phyloP scores from a whole-genome alignment of 176 grass and related monocot species.

The Luzula sylvatica region DNA sequence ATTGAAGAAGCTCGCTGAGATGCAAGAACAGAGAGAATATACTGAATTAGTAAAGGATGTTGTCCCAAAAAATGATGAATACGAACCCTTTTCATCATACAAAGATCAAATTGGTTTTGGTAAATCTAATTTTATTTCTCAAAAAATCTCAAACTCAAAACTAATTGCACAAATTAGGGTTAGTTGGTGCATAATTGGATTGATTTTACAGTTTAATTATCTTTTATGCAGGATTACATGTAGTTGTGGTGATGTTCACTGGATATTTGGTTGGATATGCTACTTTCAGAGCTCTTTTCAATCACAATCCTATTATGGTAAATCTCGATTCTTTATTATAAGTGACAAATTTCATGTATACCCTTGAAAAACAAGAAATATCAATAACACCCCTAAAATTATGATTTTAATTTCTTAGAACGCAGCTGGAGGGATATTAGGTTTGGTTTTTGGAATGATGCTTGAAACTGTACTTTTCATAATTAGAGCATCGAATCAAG shows the following conservation, averaged over 20 bases:
- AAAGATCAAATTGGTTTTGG: constrained; percentile 97
- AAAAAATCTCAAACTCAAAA: neutral
- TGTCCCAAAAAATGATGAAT: constrained; percentile 29
- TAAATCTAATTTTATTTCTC: constrained; percentile 13
- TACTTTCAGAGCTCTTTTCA: constrained; percentile 69
- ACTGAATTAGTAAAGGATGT: constrained; percentile 77
- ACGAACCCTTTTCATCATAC: constrained; percentile 89
- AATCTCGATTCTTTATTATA: constrained; percentile 14
- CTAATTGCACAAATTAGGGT: no score
- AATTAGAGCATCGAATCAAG: constrained; percentile 64
- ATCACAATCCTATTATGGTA: constrained; percentile 76
- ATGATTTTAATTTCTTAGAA: constrained; percentile 36
- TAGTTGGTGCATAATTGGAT: no score
- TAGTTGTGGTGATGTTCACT: constrained; percentile 81
- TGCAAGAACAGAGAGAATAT: constrained; percentile 71
- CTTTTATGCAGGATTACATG: constrained; percentile 46
- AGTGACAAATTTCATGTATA: neutral
- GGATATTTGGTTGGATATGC: constrained; percentile 83
- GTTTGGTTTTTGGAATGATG: constrained; percentile 71
- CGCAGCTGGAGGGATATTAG: constrained; percentile 89
- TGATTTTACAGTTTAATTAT: neutral
- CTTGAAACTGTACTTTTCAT: constrained; percentile 80
- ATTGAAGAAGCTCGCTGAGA: constrained; percentile 64
- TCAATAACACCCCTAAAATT: neutral
- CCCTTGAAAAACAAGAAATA: neutral